Evolutionary conservation across 1,284 basidiomycete genomes (phyloP), one percentile per base, ranked within the genome.

Genomic region (Puccinia brachypodii): DNA sequence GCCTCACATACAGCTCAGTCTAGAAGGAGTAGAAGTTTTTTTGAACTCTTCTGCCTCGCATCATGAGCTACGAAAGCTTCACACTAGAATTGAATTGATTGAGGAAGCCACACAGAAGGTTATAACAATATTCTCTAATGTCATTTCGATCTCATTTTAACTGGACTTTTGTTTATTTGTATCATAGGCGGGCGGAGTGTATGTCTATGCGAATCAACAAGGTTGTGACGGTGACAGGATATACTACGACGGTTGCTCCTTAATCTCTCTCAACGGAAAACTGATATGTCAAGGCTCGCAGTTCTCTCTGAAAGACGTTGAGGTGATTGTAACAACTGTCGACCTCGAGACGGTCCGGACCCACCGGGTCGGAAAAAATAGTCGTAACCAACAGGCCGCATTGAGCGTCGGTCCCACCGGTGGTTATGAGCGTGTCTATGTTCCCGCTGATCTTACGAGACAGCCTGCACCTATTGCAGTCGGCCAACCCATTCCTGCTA

Each of bases 131-230:
- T 14, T n/a, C 4, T 2, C 33, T 33, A 31, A 38, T 42, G 47
- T 9, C 64, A 14, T 76, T 25, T 58, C 19, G n/a, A 4, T 40
- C 76, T 8, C 11, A 28, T 42, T 66, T 13, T 64, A 31, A 47
- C 38, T 53, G 33, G 38, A 44, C 19, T 56, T 66, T 28, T 19
- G 31, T 60, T 11, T 33, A 69, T 44, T 16, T 11, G 22, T 19
- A 8, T 73, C 3, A 50, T 50, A 81, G 78, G 69, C 78, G 16
- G 78, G 78, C 36, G 78, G 78, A 19, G 78, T 71, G 31, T 81
- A 81, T 66, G 71, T 81, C 1, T 81, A 81, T 74, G 53, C 78
- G 4, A 81, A 81, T 53, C 78, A 81, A 74, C 71, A 81, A 73
- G 78, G 78, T 11, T 81, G 78, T 47, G 78, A 81, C 47, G 78